Evolutionary conservation across 129 eudicot species (phyloP).

Genomic region (Silybum marianum): DNA sequence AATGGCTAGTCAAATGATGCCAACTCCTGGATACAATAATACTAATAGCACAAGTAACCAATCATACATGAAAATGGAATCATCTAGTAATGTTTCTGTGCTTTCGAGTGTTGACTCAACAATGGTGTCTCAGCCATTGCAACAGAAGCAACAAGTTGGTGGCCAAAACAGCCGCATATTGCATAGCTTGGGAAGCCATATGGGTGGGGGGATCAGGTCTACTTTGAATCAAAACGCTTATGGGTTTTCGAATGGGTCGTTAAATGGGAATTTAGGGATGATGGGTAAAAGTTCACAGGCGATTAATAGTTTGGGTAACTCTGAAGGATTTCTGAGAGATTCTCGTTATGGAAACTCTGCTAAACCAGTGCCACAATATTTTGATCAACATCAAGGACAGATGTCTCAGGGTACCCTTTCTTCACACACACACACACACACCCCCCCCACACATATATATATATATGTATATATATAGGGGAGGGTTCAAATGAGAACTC

Average conservation of each 20-base stretch:
- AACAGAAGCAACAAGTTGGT: conserved; percentile 68
- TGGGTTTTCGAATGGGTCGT: conserved; percentile 61
- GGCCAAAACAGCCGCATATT: conserved; percentile 82
- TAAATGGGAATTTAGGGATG: conserved; percentile 65
- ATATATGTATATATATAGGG: too few relatives aligned
- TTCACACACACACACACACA: too few relatives aligned
- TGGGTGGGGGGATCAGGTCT: conserved; percentile 83
- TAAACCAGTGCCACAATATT: conserved; percentile 50
- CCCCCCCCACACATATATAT: too few relatives aligned
- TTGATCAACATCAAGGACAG: conserved; percentile 76
- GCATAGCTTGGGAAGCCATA: conserved; percentile 82
- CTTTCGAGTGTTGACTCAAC: conserved; percentile 65
- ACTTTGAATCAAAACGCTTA: conserved; percentile 65
- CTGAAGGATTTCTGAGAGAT: conserved; percentile 60
- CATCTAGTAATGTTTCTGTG: conserved; percentile 46
- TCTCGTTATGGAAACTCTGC: conserved; percentile 55
- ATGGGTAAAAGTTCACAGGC: conserved; percentile 52
- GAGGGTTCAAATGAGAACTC: too few relatives aligned
- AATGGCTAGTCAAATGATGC: conserved; percentile 93
- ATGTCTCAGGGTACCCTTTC: conserved; percentile 55
- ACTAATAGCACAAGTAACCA: conserved; percentile 48
- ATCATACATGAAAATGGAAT: conserved; percentile 50
- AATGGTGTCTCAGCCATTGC: conserved; percentile 58
- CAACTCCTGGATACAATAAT: conserved; percentile 82
- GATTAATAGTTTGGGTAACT: conserved; percentile 63